Conservation (phyloP, 495 filamentous ascomycete species). For the Thozetella sp. region DNA sequence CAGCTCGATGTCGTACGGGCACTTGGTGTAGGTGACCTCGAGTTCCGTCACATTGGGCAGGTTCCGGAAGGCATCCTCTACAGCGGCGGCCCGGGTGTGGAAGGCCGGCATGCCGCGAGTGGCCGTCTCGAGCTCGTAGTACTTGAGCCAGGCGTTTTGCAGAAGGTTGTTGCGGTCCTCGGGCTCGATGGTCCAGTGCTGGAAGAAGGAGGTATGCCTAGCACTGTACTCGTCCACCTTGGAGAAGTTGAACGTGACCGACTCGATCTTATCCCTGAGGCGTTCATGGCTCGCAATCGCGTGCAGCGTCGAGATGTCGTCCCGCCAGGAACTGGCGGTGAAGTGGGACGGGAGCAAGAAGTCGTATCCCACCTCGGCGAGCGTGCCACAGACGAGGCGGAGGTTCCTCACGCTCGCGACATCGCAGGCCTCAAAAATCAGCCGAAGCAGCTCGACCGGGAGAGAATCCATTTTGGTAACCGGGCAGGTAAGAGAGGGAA, state of each 20-base stretch:
- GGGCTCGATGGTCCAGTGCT: constrained; percentile 41
- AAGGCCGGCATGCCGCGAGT: constrained; percentile 34
- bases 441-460: constrained; percentile 47
- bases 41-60: constrained; percentile 43
- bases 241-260: constrained; percentile 45
- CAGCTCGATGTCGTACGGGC: constrained; percentile 36
- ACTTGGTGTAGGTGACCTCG: constrained; percentile 44
- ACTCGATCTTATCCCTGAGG: constrained; percentile 37
- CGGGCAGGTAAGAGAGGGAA: constrained; percentile 2
- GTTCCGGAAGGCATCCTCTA: constrained; percentile 41
- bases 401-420: constrained; percentile 33
- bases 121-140: constrained; percentile 36
- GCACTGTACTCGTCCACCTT: constrained; percentile 42
- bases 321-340: constrained; percentile 43
- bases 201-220: constrained; percentile 36
- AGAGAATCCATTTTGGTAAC: constrained; percentile 31
- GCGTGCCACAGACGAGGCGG: constrained; percentile 33
- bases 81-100: constrained; percentile 33
- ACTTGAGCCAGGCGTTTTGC: constrained; percentile 34
- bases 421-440: constrained; percentile 47
- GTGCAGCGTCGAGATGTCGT: constrained; percentile 45
- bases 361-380: constrained; percentile 47
- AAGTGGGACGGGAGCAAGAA: constrained; percentile 40
- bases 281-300: constrained; percentile 43
- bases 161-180: constrained; percentile 35